These are phyloP conservation scores for Neofusicoccum sp. DNA, from an alignment of 2,329 filamentous ascomycete genomes.

Conservation along the genomic window DNA sequence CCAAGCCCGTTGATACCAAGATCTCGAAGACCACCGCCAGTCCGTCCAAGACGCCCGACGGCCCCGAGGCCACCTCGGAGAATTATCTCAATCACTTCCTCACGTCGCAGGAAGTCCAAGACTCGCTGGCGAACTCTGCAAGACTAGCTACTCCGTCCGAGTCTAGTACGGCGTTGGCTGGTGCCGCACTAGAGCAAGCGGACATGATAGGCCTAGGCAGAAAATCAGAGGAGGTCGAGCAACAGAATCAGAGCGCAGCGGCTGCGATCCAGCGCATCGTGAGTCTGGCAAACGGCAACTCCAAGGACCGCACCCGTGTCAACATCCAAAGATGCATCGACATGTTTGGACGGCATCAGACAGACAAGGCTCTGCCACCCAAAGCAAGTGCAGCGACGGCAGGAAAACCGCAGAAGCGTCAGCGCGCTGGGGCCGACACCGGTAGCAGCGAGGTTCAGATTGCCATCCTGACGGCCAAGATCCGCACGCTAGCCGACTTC, in stretches of 20 bases:
- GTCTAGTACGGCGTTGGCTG: background rate
- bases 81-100: constrained; percentile 74
- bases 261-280: constrained; percentile 79
- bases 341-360: constrained; percentile 87
- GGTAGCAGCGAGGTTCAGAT: constrained; percentile 98
- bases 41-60: background rate
- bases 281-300: constrained; percentile 71
- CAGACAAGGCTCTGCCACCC: constrained; percentile 67
- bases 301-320: constrained; percentile 73
- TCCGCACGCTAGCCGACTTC: constrained; percentile 72
- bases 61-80: constrained; percentile 28
- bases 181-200: constrained; percentile 32
- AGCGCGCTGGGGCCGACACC: constrained; percentile 82
- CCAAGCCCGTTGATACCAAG: constrained; percentile 16
- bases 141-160: constrained; percentile 61
- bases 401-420: background rate
- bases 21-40: constrained; percentile 23
- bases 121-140: constrained; percentile 66
- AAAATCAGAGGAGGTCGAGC: constrained; percentile 39
- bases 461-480: constrained; percentile 91
- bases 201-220: constrained; percentile 23
- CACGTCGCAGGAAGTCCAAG: constrained; percentile 63
- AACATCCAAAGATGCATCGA: constrained; percentile 84
- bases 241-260: constrained; percentile 60
- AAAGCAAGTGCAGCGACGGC: constrained; percentile 42